Evolutionary conservation across 1,284 basidiomycete species (phyloP), one percentile per base, ranked within the genome.

Genomic region (Omphalotus olearius): DNA sequence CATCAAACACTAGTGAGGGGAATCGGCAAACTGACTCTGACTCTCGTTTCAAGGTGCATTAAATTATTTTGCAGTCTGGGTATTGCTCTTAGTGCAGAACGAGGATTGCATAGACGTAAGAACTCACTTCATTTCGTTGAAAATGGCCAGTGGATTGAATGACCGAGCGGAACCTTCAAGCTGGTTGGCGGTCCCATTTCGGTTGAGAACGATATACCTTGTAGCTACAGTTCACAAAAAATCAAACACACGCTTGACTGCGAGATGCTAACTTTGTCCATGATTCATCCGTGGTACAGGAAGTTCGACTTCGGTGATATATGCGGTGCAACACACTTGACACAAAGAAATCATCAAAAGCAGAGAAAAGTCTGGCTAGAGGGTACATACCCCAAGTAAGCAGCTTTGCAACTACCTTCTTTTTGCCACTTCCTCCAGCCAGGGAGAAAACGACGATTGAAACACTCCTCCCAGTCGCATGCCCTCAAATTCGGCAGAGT

Each of bases 221-320:
- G 52, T 30, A 39, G 41, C 38, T 41, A 30, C 45, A 25, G 43
- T 46, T 39, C 37, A 23, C 41, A 33, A 43, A 48, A 20, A 39
- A 54, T 26, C 53, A 36, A 17, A 42, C 38, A 30, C 23, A 39
- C 17, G 36, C 36, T 52, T 26, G 35, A 38, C 17, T 48, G 26
- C 20, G 47, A 43, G 35, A 44, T 35, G 39, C 73, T 57, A 62
- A 89, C 84, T 82, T 88, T 42, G 87, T 90, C 88, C 88, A 91
- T 18, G 85, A 72, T 67, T 91, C 88, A 57, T 88, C 85, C 5
- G 78, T 66, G n/a, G 86, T 88, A 61, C 88, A 91, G 18, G 75
- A 73, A 2, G 80, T 80, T 30, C 70, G 72, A 60, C 72, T 77
- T 46, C 87, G 78, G 63, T 89, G 87, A 75, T 78, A 83, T 30